Percentiles rank a stretch among this genome's conserved stretches.
phyloP scores from a whole-genome alignment of 192 early-diverging fungal genomes.

The Coemansia sp. region DNA sequence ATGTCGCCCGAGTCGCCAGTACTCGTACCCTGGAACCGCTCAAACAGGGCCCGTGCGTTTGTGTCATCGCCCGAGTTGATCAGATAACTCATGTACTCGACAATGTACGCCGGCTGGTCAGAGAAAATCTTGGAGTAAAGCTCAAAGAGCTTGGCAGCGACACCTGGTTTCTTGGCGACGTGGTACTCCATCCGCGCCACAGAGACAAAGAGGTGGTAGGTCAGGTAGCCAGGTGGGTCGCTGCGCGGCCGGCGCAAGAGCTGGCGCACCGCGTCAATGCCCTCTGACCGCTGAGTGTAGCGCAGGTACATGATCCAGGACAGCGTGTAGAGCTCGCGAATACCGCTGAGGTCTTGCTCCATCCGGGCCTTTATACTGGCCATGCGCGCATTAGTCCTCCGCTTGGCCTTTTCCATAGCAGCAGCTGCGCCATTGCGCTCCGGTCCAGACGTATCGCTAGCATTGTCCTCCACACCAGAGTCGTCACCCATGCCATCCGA shows the following conservation, averaged over 20 bases:
- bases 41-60: constrained; percentile 89
- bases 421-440: neutral
- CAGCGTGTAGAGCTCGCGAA: constrained; percentile 63
- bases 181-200: constrained; percentile 93
- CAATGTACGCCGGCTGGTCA: constrained; percentile 73
- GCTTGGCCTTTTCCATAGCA: constrained; percentile 38
- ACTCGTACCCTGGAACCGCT: constrained; percentile 76
- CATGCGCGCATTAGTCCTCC: constrained; percentile 46
- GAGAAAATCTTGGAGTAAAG: constrained; percentile 80
- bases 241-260: constrained; percentile 72
- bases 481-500: constrained; percentile 26
- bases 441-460: constrained; percentile 38
- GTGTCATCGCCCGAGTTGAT: constrained; percentile 90
- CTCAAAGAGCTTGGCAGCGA: constrained; percentile 92
- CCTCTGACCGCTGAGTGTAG: constrained; percentile 76
- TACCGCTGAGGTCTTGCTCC: constrained; percentile 29
- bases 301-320: constrained; percentile 93
- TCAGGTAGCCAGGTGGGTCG: constrained; percentile 71
- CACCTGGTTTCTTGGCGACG: constrained; percentile 76
- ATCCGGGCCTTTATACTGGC: constrained; percentile 48
- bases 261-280: constrained; percentile 69
- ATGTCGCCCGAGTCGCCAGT: constrained; percentile 70
- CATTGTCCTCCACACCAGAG: constrained; percentile 32
- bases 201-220: constrained; percentile 87
- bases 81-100: constrained; percentile 85